Percentiles rank a stretch among this genome's conserved stretches.
Conservation (phyloP, 805 yeast genomes). For the Wickerhamiella azyma region DNA sequence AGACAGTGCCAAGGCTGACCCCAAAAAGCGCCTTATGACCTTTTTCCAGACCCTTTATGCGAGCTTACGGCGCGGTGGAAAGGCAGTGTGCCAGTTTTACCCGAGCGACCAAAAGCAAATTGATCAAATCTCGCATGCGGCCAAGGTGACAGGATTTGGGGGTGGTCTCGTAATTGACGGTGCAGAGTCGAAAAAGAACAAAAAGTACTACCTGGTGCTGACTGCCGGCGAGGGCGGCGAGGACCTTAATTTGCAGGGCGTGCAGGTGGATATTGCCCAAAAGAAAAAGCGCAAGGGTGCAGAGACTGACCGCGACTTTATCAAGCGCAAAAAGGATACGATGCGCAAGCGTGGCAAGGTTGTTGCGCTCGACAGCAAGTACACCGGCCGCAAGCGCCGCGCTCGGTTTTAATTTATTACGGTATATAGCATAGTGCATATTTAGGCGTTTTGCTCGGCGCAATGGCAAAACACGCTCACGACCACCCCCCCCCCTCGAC, state of each 20-base stretch:
- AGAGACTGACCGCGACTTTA: constrained; percentile 63
- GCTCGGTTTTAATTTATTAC: constrained; percentile 37
- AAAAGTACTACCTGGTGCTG: constrained; percentile 78
- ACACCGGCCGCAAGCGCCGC: constrained; percentile 74
- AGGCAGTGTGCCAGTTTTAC: constrained; percentile 93
- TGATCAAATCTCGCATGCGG: constrained; percentile 63
- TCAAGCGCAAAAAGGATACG: constrained; percentile 80
- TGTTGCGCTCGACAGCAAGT: constrained; percentile 83
- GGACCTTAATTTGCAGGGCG: constrained; percentile 64
- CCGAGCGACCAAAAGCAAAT: constrained; percentile 83
- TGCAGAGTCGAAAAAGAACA: constrained; percentile 82
- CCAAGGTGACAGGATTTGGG: constrained; percentile 87
- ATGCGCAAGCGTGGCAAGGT: constrained; percentile 80
- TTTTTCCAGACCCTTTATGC: constrained; percentile 86
- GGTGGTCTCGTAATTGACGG: constrained; percentile 93
- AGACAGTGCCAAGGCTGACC: constrained; percentile 69
- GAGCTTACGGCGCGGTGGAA: constrained; percentile 81
- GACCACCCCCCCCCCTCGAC: too few species aligned
- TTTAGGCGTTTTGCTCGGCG: neutral
- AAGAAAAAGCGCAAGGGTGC: constrained; percentile 31
- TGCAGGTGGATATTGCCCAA: constrained; percentile 48
- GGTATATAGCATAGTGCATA: neutral
- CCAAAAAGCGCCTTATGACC: constrained; percentile 61
- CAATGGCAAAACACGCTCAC: too few species aligned
- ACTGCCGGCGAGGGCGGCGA: constrained; percentile 74